A percentile compares a stretch with the other conserved stretches of the same genome.
These are phyloP conservation scores for Pseudogymnoascus sp. DNA, from an alignment of 2,329 filamentous ascomycete genomes.

Conservation along the genomic window DNA sequence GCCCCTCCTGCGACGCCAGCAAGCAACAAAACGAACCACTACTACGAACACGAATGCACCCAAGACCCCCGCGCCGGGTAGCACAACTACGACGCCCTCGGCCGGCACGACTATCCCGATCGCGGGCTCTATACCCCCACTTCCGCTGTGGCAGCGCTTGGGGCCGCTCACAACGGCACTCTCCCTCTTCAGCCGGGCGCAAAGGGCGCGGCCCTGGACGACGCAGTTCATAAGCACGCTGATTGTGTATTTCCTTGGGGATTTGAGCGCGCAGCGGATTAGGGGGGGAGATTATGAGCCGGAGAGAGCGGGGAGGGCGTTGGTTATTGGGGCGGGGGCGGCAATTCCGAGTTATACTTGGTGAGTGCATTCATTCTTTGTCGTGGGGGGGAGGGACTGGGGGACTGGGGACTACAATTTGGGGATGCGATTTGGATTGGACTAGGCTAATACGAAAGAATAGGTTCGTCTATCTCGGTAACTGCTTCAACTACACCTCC, in stretches of 20 bases:
- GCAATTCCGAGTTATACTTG: conserved; percentile 76
- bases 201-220: conserved; percentile 63
- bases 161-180: conserved; percentile 46
- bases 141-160: conserved; percentile 45
- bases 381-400: neutral
- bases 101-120: neutral
- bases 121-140: conserved; percentile 6
- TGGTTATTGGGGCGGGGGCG: conserved; percentile 63
- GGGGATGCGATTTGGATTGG: neutral
- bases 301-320: conserved; percentile 57
- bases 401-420: too few species aligned
- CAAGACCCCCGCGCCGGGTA: neutral
- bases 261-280: conserved; percentile 59
- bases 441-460: neutral
- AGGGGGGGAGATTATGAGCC: conserved; percentile 51
- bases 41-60: neutral
- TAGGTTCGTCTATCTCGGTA: conserved; percentile 72
- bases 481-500: conserved; percentile 76
- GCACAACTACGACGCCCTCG: neutral
- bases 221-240: conserved; percentile 71
- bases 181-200: conserved; percentile 58
- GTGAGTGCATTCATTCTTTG: too few species aligned
- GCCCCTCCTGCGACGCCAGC: neutral
- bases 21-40: neutral
- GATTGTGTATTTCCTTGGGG: conserved; percentile 69